phyloP scores from a whole-genome alignment of 1,139 yeast species.

The Sugiyamaella xylanicola region DNA sequence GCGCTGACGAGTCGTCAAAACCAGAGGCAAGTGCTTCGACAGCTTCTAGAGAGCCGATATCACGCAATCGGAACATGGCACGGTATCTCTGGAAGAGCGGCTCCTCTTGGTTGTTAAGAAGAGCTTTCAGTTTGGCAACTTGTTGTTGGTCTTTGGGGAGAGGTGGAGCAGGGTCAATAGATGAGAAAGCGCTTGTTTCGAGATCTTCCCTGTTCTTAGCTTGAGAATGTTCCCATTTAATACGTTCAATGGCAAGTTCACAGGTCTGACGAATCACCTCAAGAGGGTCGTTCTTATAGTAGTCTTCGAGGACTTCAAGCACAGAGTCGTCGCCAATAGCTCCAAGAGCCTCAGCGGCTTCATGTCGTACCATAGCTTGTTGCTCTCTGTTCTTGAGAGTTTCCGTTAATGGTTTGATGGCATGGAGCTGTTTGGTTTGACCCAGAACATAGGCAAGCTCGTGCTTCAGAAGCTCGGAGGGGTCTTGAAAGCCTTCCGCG shows the following conservation, averaged over 20 bases:
- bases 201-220: slow-evolving; percentile 63
- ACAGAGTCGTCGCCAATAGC: slow-evolving; percentile 86
- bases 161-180: slow-evolving; percentile 99
- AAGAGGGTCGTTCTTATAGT: slow-evolving; percentile 70
- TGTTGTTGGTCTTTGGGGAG: slow-evolving; percentile 60
- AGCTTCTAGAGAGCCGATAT: slow-evolving; percentile 90
- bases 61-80: slow-evolving; percentile 97
- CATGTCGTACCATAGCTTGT: slow-evolving; percentile 98
- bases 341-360: slow-evolving; percentile 98
- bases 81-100: slow-evolving; percentile 93
- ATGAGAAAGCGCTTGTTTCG: slow-evolving; percentile 75
- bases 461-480: slow-evolving; percentile 91
- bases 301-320: slow-evolving; percentile 64
- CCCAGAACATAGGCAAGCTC: slow-evolving; percentile 99
- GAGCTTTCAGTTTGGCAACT: slow-evolving; percentile 63
- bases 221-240: slow-evolving; percentile 85
- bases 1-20: slow-evolving; percentile 84
- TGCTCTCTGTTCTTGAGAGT: slow-evolving; percentile 61
- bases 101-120: slow-evolving; percentile 72
- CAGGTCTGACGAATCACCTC: slow-evolving; percentile 95
- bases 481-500: slow-evolving; percentile 74
- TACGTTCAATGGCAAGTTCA: slow-evolving; percentile 93
- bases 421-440: slow-evolving; percentile 80
- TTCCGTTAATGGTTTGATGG: slow-evolving; percentile 73
- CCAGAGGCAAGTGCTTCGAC: slow-evolving; percentile 90